A percentile compares a stretch with the other conserved stretches of the same genome.
Conservation (phyloP, 345 rosid genomes). For the Eucalyptus brandiana region DNA sequence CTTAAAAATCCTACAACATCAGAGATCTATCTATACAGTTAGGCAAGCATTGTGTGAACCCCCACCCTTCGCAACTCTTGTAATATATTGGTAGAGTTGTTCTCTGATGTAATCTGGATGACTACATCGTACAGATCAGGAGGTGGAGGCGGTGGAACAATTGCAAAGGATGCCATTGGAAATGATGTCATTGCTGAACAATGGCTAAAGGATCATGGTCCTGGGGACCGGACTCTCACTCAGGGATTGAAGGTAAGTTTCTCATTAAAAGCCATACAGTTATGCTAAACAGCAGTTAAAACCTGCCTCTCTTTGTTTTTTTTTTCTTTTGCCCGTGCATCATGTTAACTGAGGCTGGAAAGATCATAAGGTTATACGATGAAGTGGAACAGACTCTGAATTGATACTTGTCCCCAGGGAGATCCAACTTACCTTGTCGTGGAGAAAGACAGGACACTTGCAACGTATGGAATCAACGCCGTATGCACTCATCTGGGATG, state of each 20-base stretch:
- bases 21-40: background rate
- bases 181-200: slow-evolving; percentile 52
- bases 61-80: background rate
- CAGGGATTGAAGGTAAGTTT: slow-evolving; percentile 74
- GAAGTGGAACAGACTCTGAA: background rate
- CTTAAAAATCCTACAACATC: background rate
- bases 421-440: slow-evolving; percentile 95
- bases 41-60: background rate
- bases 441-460: slow-evolving; percentile 76
- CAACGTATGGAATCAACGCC: slow-evolving; percentile 69
- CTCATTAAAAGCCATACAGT: background rate
- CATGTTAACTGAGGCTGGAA: background rate
- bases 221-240: slow-evolving; percentile 79
- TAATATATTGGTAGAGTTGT: background rate
- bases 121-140: slow-evolving; percentile 17
- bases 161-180: slow-evolving; percentile 87
- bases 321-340: background rate
- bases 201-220: slow-evolving; percentile 79
- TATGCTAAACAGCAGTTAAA: background rate
- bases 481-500: slow-evolving; percentile 98
- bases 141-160: slow-evolving; percentile 54
- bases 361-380: background rate
- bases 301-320: background rate
- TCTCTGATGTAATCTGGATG: background rate
- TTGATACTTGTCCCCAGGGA: slow-evolving; percentile 33